A percentile compares a stretch with the other conserved stretches of the same genome.
Evolutionary conservation across 306 rosid species (phyloP).

Genomic region (Ochetophila trinervis): DNA sequence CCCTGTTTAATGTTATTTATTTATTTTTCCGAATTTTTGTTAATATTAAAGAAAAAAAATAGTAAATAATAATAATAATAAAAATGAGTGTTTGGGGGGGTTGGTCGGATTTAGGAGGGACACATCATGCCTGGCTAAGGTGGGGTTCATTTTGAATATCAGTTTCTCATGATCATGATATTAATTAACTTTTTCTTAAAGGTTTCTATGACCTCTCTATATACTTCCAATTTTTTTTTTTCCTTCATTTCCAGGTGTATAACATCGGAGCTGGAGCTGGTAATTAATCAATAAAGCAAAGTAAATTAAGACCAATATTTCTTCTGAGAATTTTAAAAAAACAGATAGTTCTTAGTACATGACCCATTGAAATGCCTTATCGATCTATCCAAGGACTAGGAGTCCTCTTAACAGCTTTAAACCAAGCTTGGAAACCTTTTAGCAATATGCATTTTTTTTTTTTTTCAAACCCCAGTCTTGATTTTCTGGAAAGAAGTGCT

Average conservation of each 20-base stretch:
- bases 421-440: too few relatives aligned
- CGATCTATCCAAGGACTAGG: too few relatives aligned
- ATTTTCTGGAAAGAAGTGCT: slow-evolving; percentile 2
- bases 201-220: slow-evolving; percentile 13
- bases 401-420: too few relatives aligned
- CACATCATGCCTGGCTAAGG: slow-evolving; percentile 23
- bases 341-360: too few relatives aligned
- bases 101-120: slow-evolving; percentile 13
- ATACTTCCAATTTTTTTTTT: neutral
- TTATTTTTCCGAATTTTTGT: neutral
- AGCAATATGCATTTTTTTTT: neutral
- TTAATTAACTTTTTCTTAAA: slow-evolving; percentile 12
- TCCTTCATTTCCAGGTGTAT: too few relatives aligned
- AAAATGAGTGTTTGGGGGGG: slow-evolving; percentile 10
- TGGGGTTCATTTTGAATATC: slow-evolving; percentile 31
- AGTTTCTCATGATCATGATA: slow-evolving; percentile 45
- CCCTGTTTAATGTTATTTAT: neutral
- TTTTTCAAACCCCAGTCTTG: neutral
- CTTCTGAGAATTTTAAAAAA: too few relatives aligned
- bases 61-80: too few relatives aligned
- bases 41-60: neutral
- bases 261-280: too few relatives aligned
- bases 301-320: too few relatives aligned
- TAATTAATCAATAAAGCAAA: too few relatives aligned
- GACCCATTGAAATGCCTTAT: too few relatives aligned